These are phyloP conservation scores for Penicillium verhagenii DNA, from an alignment of 495 filamentous ascomycete genomes.

Conservation along the genomic window DNA sequence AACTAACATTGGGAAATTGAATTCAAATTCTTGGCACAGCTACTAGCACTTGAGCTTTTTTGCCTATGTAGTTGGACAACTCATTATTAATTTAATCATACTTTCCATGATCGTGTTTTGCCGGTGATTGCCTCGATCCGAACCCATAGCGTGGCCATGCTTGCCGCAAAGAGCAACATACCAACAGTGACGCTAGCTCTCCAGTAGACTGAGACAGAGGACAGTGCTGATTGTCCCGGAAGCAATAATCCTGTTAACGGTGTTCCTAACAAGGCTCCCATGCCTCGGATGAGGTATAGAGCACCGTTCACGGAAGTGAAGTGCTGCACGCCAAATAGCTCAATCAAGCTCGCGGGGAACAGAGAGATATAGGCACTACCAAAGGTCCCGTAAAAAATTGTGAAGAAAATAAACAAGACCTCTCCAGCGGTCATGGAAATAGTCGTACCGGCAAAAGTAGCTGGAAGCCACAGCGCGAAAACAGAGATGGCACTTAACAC, in stretches of 20 bases:
- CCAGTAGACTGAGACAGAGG: constrained; percentile 23
- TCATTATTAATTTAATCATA: constrained; percentile 14
- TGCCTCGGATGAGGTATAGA: constrained; percentile 54
- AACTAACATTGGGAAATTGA: too few relatives aligned
- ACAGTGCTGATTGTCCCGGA: constrained; percentile 23
- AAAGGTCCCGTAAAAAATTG: constrained; percentile 50
- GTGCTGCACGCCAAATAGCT: constrained; percentile 57
- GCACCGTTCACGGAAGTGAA: constrained; percentile 60
- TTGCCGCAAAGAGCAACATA: constrained; percentile 32
- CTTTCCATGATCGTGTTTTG: constrained; percentile 24
- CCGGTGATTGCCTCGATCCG: constrained; percentile 28
- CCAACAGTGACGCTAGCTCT: constrained; percentile 31
- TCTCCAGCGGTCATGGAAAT: constrained; percentile 20
- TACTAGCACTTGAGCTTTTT: too few relatives aligned
- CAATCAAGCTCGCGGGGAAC: constrained; percentile 46
- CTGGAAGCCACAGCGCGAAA: constrained; percentile 50
- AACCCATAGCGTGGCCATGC: constrained; percentile 36
- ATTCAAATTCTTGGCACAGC: too few relatives aligned
- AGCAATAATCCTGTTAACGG: constrained; percentile 44
- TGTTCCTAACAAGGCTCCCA: constrained; percentile 54
- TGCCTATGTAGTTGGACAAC: too few relatives aligned
- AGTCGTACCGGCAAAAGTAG: constrained; percentile 24
- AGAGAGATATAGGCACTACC: constrained; percentile 46
- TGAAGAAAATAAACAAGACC: constrained; percentile 52
- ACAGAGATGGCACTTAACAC: constrained; percentile 44